phyloP scores from a whole-genome alignment of 352 stramenopile genomes.

The Phytophthora fragariae region DNA sequence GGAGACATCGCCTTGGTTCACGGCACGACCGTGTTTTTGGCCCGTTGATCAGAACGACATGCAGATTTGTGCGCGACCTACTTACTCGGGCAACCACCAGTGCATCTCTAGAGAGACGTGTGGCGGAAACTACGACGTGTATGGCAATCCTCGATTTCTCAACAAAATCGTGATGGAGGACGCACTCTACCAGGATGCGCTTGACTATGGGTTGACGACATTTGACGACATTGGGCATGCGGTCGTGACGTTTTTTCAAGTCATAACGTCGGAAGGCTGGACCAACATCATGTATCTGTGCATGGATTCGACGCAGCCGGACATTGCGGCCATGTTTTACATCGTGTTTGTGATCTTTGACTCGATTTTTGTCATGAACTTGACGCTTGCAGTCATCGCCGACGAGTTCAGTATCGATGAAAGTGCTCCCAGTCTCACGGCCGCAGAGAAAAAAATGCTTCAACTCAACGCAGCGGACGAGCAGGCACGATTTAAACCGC shows the following conservation, averaged over 20 bases:
- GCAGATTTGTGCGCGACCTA: conserved; percentile 64
- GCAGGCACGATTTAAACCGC: conserved; percentile 18
- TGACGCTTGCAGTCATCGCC: conserved; percentile 92
- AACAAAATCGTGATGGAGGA: conserved; percentile 50
- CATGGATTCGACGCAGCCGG: conserved; percentile 57
- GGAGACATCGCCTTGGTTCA: conserved; percentile 72
- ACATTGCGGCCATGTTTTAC: conserved; percentile 84
- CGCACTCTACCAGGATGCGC: conserved; percentile 52
- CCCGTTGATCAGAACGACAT: conserved; percentile 83
- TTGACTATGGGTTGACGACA: conserved; percentile 92
- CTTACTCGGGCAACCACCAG: conserved; percentile 54
- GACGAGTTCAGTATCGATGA: conserved; percentile 88
- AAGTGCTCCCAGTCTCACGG: conserved; percentile 32
- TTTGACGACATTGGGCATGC: conserved; percentile 92
- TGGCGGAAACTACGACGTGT: conserved; percentile 72
- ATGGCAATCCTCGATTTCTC: conserved; percentile 72
- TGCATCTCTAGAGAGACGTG: conserved; percentile 54
- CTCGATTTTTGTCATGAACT: conserved; percentile 94
- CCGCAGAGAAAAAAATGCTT: conserved; percentile 27
- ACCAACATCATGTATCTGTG: conserved; percentile 92
- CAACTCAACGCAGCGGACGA: conserved; percentile 33
- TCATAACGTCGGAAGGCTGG: conserved; percentile 95
- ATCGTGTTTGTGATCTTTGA: conserved; percentile 88
- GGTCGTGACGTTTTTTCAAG: conserved; percentile 94
- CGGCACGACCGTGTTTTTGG: conserved; percentile 91